Conservation (phyloP, 2,329 filamentous ascomycete genomes). For the Paecilomyces variotii region DNA sequence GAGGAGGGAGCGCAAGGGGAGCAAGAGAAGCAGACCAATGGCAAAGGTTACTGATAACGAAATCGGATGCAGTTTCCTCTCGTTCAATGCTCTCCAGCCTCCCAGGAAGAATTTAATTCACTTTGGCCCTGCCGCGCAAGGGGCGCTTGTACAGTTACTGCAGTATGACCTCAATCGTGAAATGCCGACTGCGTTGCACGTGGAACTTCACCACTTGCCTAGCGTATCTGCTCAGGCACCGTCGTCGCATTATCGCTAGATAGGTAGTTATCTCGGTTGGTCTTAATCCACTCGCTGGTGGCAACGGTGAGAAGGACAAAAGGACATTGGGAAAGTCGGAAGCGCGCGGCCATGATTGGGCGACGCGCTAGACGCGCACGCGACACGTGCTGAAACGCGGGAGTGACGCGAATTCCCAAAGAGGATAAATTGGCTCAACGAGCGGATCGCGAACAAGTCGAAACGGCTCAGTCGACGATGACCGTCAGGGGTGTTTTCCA, state of each 20-base stretch:
- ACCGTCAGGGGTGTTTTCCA: neutral
- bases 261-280: too few relatives aligned
- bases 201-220: neutral
- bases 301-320: neutral
- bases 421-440: neutral
- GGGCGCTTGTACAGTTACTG: neutral
- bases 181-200: neutral
- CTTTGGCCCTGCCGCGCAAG: neutral
- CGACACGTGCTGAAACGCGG: neutral
- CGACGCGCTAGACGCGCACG: neutral
- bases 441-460: neutral
- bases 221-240: neutral
- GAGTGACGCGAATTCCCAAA: neutral
- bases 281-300: neutral
- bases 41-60: constrained; percentile 3
- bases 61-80: constrained; percentile 4
- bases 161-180: neutral
- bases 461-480: neutral
- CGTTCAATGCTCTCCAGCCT: neutral
- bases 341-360: neutral
- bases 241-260: neutral
- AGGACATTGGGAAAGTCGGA: neutral
- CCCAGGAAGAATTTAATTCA: neutral
- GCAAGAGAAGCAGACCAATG: constrained; percentile 1
- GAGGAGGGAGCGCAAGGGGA: neutral